Base-by-base conservation (phyloP, 2,329 filamentous ascomycete species). In the Arthrobotrys entomopaga region DNA sequence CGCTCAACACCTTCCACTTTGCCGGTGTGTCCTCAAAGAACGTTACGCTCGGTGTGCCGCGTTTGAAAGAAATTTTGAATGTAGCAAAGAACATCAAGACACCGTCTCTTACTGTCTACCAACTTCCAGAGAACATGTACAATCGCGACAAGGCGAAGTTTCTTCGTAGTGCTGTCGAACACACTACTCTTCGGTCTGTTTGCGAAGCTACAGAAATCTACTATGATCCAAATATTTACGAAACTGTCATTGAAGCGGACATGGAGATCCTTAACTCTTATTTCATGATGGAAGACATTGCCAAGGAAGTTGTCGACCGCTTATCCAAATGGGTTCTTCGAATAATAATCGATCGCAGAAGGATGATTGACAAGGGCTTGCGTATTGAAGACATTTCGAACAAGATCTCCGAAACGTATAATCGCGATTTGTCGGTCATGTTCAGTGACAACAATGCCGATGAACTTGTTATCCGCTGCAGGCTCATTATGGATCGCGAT, bases 21-120 rank as follows among this genome's bases (percentile, higher is more conserved):
- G 93, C 95, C 82, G 95, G 95, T 97, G 93, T 99, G 75, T 97
- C 96, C 42, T 97, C 94, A 22, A 99, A 99, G 90, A 99, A 99
- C 86, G 94, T 99, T 65, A 99, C 95, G 0, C 89, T 99, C 56
- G 95, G 95, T 92, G 95, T 99, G 49, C 95, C 95, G 49, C 94
- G 95, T 89, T 88, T 99, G 57, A 99, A 99, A 87, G 95, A 99
- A 84, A 99, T 99, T 88, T 86, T 99, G 69, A 99, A 99, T 82
- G 89, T 99, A 71, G 95, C 96, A 0, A 93, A 91, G 78, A 96
- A 98, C 82, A 97, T 99, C 85, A 99, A 98, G 86, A 99, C 95
- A 0, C 95, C 95, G 1, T 93, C 92, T 59, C 98, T 99, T 94
- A 90, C 91, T 75, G 92, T 99, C 40, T 96, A 93, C 80, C 87